Evolutionary conservation across 202 grass and related monocot species (phyloP), one percentile per base, ranked within the genome.

Genomic region (Panicum hallii): DNA sequence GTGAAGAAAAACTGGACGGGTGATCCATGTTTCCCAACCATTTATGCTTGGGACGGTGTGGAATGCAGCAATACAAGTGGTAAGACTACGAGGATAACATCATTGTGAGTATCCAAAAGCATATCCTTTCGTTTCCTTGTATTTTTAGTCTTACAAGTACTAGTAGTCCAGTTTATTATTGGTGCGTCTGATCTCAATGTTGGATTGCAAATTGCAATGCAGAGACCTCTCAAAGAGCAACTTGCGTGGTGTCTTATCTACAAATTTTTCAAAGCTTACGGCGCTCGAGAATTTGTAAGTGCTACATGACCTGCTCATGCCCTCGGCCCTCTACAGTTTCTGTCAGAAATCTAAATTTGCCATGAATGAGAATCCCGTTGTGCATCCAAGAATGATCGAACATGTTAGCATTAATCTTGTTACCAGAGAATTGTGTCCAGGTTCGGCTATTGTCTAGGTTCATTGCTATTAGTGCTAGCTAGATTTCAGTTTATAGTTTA

Each of bases 1-100:
- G 26, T 93, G 11, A 86, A 70, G 46, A 93, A 89, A 70, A 91
- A 91, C 4, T 95, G 93, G 93, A 87, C 79, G 78, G 90, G 90
- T 2, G 90, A 95, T 77, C 93, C 93, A 46, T 95, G 90, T 72
- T 85, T 67, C 62, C 93, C 90, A 11, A 11, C 1, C 9, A 26
- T 73, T 10, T 87, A 60, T 80, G 5, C 34, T n/a, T 95, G 90
- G 93, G 11, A 67, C 1, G 93, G 90, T 0, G 74, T 88, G 40
- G 73, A 66, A 20, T 88, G 86, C 42, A 88, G 48, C 22, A 63
- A 62, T 3, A 1, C 38, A 54, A 74, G 26, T 15, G 36, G 0
- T n/a, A 69, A 72, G 9, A 53, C 5, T 46, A 13, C 53, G 0
- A 80, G 72, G 74, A 83, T 90, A 49, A 86, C 23, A 57, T 65